A percentile compares a stretch with the other conserved stretches of the same genome.
Conservation (phyloP, 169 alveolate species). For the Plasmodium vinckei region DNA sequence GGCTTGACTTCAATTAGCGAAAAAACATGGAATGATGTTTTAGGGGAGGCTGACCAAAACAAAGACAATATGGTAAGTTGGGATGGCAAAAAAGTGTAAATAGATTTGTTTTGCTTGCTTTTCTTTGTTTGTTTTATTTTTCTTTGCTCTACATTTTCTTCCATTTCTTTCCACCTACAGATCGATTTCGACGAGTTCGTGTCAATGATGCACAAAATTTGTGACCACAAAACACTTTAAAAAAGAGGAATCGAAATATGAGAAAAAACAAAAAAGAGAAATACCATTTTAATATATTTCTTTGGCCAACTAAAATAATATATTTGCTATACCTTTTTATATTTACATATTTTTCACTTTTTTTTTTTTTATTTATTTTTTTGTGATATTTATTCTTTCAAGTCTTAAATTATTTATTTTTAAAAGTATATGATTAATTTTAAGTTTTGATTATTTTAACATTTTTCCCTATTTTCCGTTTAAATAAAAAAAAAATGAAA, state of each 20-base stretch:
- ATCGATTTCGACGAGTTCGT: constrained; percentile 86
- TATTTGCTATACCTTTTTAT: neutral
- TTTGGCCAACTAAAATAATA: too few species aligned
- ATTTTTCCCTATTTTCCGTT: too few species aligned
- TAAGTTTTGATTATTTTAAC: too few species aligned
- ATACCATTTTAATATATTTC: too few species aligned
- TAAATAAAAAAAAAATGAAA: too few species aligned
- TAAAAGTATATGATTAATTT: too few species aligned
- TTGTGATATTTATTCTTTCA: constrained; percentile 16
- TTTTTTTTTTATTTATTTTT: constrained; percentile 20
- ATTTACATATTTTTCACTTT: neutral
- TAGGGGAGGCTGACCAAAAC: constrained; percentile 82
- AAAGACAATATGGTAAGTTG: constrained; percentile 81
- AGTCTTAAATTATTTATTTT: neutral
- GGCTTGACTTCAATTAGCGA: constrained; percentile 82
- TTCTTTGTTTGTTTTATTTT: neutral
- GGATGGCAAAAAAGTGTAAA: neutral
- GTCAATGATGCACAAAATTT: constrained; percentile 82
- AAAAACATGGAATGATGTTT: constrained; percentile 80
- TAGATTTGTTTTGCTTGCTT: neutral
- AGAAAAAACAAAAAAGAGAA: neutral
- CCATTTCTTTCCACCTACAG: constrained; percentile 5
- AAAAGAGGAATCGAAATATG: neutral
- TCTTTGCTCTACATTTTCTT: neutral
- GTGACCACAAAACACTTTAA: constrained; percentile 62